phyloP scores from a whole-genome alignment of 192 early-diverging fungal genomes.

The Coemansia sp. region DNA sequence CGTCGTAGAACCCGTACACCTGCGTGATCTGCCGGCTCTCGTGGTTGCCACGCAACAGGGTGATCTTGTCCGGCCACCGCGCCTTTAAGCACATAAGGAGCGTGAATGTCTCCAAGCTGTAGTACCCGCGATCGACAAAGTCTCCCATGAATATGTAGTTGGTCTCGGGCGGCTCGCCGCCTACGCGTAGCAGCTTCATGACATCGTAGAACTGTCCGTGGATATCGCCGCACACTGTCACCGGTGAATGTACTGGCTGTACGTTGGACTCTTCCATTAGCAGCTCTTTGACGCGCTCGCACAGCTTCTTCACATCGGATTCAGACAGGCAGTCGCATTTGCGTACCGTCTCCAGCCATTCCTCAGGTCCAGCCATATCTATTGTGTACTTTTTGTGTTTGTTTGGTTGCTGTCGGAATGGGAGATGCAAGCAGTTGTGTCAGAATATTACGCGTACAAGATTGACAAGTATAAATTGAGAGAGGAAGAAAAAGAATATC shows the following conservation, averaged over 20 bases:
- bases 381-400: background rate
- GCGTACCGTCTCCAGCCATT: conserved; percentile 92
- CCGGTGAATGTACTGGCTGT: conserved; percentile 93
- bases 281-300: conserved; percentile 97
- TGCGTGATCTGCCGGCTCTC: conserved; percentile 97
- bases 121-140: conserved; percentile 98
- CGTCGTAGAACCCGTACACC: conserved; percentile 96
- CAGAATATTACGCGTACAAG: background rate
- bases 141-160: conserved; percentile 99
- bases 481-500: too few species aligned
- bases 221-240: conserved; percentile 98
- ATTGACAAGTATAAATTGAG: background rate
- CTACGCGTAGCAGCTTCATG: conserved; percentile 93
- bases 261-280: conserved; percentile 99
- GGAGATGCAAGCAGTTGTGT: background rate
- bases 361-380: conserved; percentile 74
- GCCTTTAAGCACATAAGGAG: conserved; percentile 92
- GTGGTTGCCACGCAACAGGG: conserved; percentile 94
- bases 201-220: conserved; percentile 99
- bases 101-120: conserved; percentile 95
- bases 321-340: conserved; percentile 95
- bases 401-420: background rate
- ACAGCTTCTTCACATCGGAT: conserved; percentile 95
- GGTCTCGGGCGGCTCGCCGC: conserved; percentile 91
- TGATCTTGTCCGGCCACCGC: conserved; percentile 96